Evolutionary conservation across 441 rosid species (phyloP), one percentile per base, ranked within the genome.

Genomic region (Eutrema salsugineum): DNA sequence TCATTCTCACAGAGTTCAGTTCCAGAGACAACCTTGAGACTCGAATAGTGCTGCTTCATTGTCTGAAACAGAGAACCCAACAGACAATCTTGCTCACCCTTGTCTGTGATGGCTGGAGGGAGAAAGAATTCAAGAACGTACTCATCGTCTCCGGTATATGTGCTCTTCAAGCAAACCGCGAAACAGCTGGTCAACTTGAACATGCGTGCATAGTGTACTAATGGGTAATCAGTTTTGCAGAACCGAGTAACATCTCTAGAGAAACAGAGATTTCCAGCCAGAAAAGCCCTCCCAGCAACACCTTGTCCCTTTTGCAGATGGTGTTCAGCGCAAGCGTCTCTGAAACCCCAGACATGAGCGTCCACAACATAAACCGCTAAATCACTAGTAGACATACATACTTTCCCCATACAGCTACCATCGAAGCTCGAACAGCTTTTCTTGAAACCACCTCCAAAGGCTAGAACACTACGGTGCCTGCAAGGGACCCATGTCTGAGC

Each of bases 401-500:
- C 87, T 83, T 79, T 85, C 20, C 92, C 97, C 81, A 88, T 84
- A 80, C 99, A 94, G 78, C 89, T 88, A 19, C 93, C 97, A 55
- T 91, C 97, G 24, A 90, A 84, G 79, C 97, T 88, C 15, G 86
- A 82, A 68, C 97, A 91, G 69, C 84, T 90, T 85, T 91, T 91
- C 92, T 86, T 88, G 15, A 88, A 76, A 72, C 97, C 97, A 51
- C 99, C 99, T 17, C 96, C 99, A 46, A 83, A 50, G 44, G 97
- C 87, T 28, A 94, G 82, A 76, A 88, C 93, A 56, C 85, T 88
- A 11, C 97, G 89, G 76, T 94, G 96, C 89, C 84, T 83, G 83
- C 99, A 94, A 12, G 97, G 97, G 40, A 93, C 86, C 98, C 97
- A 94, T 30, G 99, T 94, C 83, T 91, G 97, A 70, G 99, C 99